Evolutionary conservation across 257 asterid species (phyloP).

Genomic region (Petunia axillaris): DNA sequence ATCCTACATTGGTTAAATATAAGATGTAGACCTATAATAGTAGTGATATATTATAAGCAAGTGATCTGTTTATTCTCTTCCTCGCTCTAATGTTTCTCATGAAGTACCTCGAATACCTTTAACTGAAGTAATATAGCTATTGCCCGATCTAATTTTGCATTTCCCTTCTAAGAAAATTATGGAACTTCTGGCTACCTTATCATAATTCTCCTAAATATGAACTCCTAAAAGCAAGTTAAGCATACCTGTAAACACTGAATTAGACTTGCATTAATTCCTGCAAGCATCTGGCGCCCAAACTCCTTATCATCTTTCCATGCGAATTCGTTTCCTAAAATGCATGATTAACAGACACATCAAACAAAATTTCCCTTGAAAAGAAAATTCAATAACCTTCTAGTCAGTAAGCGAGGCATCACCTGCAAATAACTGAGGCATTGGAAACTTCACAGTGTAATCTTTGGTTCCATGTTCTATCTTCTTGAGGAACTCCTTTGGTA

Average conservation of each 20-base stretch:
- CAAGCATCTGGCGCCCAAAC: conserved; percentile 58
- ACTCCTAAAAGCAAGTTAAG: neutral
- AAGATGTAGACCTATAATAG: neutral
- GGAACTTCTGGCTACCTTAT: conserved; percentile 20
- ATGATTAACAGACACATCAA: conserved; percentile 24
- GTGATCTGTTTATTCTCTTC: neutral
- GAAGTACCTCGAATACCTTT: too few species aligned
- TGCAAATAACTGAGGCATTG: conserved; percentile 40
- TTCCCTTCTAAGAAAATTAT: conserved; percentile 1
- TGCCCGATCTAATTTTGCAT: neutral
- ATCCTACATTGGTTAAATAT: neutral
- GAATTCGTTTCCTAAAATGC: conserved; percentile 40
- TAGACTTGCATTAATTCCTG: conserved; percentile 55
- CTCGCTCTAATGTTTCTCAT: neutral
- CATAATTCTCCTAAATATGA: neutral
- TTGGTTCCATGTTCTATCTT: conserved; percentile 35
- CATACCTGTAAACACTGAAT: conserved; percentile 48
- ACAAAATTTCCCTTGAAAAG: neutral
- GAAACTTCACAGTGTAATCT: conserved; percentile 33
- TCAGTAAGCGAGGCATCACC: conserved; percentile 35
- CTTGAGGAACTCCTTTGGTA: conserved; percentile 43
- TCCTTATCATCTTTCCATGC: conserved; percentile 54
- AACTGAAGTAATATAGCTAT: neutral
- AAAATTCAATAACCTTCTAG: neutral
- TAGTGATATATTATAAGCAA: neutral